Conservation (phyloP, 1,284 basidiomycete species). For the Ganoderma lingzhi region DNA sequence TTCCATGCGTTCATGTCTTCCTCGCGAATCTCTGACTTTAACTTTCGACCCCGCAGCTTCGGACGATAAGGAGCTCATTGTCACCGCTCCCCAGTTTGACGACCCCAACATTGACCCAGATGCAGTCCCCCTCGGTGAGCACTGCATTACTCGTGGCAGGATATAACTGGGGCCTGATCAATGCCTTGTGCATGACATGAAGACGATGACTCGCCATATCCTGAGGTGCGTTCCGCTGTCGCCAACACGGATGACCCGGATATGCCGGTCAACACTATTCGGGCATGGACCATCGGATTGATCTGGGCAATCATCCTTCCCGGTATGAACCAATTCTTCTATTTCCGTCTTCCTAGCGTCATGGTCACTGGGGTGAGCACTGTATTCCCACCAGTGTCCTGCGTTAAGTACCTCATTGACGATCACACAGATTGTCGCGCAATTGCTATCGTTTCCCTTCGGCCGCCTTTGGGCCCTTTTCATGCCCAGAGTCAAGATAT, state of each 20-base stretch:
- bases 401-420: constrained; percentile 1
- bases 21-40: background rate
- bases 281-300: constrained; percentile 70
- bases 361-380: constrained; percentile 42
- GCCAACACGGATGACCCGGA: constrained; percentile 74
- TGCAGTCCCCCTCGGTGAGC: constrained; percentile 38
- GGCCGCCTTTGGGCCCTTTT: constrained; percentile 63
- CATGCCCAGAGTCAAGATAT: constrained; percentile 61
- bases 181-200: background rate
- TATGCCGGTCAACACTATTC: constrained; percentile 68
- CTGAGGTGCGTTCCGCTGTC: constrained; percentile 81
- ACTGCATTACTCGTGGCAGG: background rate
- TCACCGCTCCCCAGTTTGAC: constrained; percentile 54
- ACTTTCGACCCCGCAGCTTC: background rate
- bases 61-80: constrained; percentile 18
- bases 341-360: constrained; percentile 72
- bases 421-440: constrained; percentile 56
- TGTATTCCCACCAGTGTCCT: constrained; percentile 34
- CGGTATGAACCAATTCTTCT: constrained; percentile 72
- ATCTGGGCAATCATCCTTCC: constrained; percentile 67
- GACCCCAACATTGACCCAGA: constrained; percentile 72
- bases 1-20: background rate
- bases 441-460: constrained; percentile 67
- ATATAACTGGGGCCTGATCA: background rate
- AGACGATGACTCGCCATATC: constrained; percentile 73